Evolutionary conservation across 441 rosid species (phyloP), one percentile per base, ranked within the genome.

Genomic region (Populus trichocarpa): DNA sequence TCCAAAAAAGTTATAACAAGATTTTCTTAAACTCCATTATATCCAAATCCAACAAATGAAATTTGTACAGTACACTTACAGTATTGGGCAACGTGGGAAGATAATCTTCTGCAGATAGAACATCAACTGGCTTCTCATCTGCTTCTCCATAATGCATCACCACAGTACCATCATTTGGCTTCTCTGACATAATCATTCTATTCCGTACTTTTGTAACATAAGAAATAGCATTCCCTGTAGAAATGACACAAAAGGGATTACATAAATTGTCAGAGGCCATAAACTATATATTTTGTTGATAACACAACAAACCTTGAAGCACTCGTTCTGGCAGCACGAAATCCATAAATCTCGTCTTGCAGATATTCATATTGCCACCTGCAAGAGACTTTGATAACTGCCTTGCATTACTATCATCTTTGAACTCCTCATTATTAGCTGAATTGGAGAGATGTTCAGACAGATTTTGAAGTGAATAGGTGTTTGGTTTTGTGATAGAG

Each of bases 121-220:
- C 68, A 82, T 97, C 95, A 57, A 79, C 85, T 3, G 16, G 16
- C 50, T 40, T 40, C 71, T 95, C 97, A 40, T 91, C 95, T 69
- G 86, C 61, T 74, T 97, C 99, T 81, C 95, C 99, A 85, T 89
- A 91, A 79, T 83, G 86, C 86, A 94, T 83, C 76, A 96, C 97
- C 72, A 97, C 92, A 30, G 97, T 92, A 79, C 97, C 97, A 85
- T 92, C 97, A 61, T 80, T 85, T 72, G 88, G 86, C 89, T 92
- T 97, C 89, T 93, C 93, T 80, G 91, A 87, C 97, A 97, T 79
- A 25, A 91, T 83, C 90, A 97, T 84, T 80, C 84, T 88, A 83
- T 89, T 83, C 53, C 73, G 82, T 79, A 80, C 59, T 83, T 83
- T 86, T 77, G 82, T 86, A 79, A 90, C 87, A 36, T 66, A 28